Evolutionary conservation across 1,284 basidiomycete genomes (phyloP), one percentile per base, ranked within the genome.

Genomic region (Malassezia slooffiae): DNA sequence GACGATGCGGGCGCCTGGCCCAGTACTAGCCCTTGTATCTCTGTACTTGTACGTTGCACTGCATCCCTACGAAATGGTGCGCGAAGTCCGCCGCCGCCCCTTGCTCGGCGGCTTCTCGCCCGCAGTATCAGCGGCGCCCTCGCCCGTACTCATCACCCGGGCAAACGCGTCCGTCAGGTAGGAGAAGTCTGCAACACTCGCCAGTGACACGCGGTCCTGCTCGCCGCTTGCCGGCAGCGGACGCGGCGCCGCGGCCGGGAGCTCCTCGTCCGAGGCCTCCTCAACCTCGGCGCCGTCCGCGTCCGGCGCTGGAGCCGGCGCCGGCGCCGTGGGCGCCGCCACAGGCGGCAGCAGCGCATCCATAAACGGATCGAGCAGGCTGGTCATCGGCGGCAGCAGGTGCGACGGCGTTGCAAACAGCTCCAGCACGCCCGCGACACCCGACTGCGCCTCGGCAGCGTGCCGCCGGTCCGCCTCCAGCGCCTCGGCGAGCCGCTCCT

Each of bases 331-430:
- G 29, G 71, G 76, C 9, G 77, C 78, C 6, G 74, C 56, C n/a
- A n/a, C n/a, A n/a, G n/a, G n/a, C 37, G 73, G 75, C 51, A 90
- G 72, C 60, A 86, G 78, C 36, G 76, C 74, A 34, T 76, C 74
- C 60, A 90, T 76, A 56, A 89, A 73, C 13, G 80, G 72, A 26
- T 83, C 80, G 65, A 85, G 90, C 31, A 91, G 70, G 37, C 75
- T 73, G 37, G 80, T 77, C 43, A 89, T 72, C 4, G 86, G 79
- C 12, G 87, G 86, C 58, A 85, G 75, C 36, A 86, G 76, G 71
- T 89, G 83, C 22, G 82, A 78, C 4, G 87, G 82, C 3, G 76
- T 77, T 50, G 81, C 78, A 60, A 88, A 83, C 33, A 81, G 71
- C 43, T 72, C 72, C 9, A 64, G 57, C 75, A 53, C 46, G 3